Conservation (phyloP, 345 rosid species). For the Citrus reticulata region DNA sequence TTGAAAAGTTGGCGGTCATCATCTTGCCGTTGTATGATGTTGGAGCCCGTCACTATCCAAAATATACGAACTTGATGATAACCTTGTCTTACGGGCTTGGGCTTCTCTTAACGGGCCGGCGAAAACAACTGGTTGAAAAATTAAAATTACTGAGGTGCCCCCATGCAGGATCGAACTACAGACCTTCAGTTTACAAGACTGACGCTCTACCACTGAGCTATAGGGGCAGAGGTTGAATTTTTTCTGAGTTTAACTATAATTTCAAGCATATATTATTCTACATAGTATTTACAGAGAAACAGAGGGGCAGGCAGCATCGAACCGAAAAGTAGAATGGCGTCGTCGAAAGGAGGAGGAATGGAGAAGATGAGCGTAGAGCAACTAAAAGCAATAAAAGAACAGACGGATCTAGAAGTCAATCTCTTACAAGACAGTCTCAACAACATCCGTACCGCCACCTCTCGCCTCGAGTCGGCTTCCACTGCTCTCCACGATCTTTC, state of each 20-base stretch:
- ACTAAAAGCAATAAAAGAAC: conserved; percentile 82
- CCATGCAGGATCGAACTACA: conserved; percentile 65
- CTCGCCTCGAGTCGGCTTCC: conserved; percentile 75
- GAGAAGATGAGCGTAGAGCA: conserved; percentile 89
- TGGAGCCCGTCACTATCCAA: not conserved
- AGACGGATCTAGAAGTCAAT: conserved; percentile 85
- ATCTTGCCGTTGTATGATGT: not conserved
- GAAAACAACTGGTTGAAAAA: too few relatives aligned
- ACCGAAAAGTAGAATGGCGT: conserved; percentile 29
- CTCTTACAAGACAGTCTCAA: conserved; percentile 91
- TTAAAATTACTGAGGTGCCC: conserved; percentile 18
- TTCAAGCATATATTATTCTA: not conserved
- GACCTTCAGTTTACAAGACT: conserved; percentile 73
- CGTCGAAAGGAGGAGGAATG: conserved; percentile 45
- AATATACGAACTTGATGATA: not conserved
- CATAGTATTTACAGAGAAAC: not conserved
- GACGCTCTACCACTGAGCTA: conserved; percentile 74
- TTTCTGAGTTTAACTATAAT: too few relatives aligned
- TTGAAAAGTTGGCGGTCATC: conserved; percentile 9
- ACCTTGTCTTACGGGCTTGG: not conserved
- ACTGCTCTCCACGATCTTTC: conserved; percentile 83
- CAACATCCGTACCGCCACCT: conserved; percentile 92
- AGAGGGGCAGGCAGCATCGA: not conserved
- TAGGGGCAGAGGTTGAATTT: conserved; percentile 18
- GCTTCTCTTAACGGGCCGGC: not conserved